phyloP scores from a whole-genome alignment of 345 rosid species.

The Brassica cretica region DNA sequence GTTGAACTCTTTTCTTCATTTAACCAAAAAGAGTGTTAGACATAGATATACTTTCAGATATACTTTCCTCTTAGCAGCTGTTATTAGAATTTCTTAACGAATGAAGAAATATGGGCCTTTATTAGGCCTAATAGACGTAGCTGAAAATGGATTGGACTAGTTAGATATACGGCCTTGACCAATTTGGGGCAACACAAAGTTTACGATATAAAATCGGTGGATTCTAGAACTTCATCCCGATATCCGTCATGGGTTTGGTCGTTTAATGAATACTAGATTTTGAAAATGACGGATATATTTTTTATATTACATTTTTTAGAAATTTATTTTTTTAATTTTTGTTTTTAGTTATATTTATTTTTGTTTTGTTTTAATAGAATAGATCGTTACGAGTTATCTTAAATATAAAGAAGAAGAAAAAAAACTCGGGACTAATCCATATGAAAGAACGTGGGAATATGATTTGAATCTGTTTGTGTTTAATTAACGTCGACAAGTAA shows the following conservation, averaged over 20 bases:
- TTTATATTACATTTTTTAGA: too few relatives aligned
- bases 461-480: background rate
- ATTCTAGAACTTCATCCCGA: too few relatives aligned
- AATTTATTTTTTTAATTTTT: too few relatives aligned
- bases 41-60: background rate
- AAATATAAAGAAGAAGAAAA: too few relatives aligned
- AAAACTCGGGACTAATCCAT: background rate
- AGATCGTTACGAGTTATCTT: too few relatives aligned
- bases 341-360: too few relatives aligned
- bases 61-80: background rate
- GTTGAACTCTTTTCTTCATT: background rate
- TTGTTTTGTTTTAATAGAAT: too few relatives aligned
- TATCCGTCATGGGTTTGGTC: too few relatives aligned
- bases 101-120: background rate
- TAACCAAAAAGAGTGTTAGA: background rate
- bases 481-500: constrained; percentile 24
- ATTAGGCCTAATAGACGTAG: background rate
- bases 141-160: background rate
- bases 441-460: background rate
- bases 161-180: background rate
- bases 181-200: background rate
- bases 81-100: background rate
- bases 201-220: background rate
- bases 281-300: too few relatives aligned
- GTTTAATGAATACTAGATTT: too few relatives aligned